A percentile compares a stretch with the other conserved stretches of the same genome.
Conservation (phyloP, 176 grass and related monocot species). For the Alopecurus myosuroides region DNA sequence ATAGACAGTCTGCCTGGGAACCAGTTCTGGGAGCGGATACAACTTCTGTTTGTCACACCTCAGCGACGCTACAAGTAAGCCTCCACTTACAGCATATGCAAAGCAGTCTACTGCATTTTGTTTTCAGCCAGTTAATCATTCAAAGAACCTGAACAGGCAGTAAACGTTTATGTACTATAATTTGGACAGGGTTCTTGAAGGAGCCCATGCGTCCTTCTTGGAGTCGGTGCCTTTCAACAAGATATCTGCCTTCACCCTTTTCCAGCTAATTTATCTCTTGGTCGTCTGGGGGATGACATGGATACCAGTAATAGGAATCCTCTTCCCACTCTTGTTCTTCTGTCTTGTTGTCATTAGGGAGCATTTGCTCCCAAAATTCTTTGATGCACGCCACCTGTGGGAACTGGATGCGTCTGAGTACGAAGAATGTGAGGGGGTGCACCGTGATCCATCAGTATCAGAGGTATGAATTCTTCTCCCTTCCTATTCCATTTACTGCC, state of each 20-base stretch:
- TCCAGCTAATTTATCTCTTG: constrained; percentile 73
- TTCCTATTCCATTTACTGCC: background rate
- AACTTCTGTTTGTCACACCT: constrained; percentile 59
- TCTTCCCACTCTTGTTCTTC: constrained; percentile 85
- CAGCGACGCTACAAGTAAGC: constrained; percentile 69
- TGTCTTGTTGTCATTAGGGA: constrained; percentile 68
- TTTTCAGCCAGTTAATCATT: background rate
- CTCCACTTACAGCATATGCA: background rate
- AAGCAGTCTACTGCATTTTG: background rate
- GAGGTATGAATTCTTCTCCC: constrained; percentile 25
- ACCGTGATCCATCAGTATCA: constrained; percentile 28
- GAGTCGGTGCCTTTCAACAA: constrained; percentile 67
- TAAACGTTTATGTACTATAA: constrained; percentile 7
- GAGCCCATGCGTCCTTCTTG: constrained; percentile 77
- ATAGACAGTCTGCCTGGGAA: constrained; percentile 85
- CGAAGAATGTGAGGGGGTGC: constrained; percentile 57
- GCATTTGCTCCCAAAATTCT: constrained; percentile 63
- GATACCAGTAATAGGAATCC: constrained; percentile 82
- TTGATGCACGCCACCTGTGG: constrained; percentile 41
- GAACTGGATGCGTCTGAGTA: constrained; percentile 85
- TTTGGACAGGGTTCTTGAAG: constrained; percentile 77
- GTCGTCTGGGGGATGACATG: constrained; percentile 76
- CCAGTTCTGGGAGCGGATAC: constrained; percentile 82
- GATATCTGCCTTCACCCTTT: constrained; percentile 69
- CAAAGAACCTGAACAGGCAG: background rate